These are phyloP conservation scores for Thelonectria discophora DNA, from an alignment of 2,329 filamentous ascomycete species.

Conservation along the genomic window DNA sequence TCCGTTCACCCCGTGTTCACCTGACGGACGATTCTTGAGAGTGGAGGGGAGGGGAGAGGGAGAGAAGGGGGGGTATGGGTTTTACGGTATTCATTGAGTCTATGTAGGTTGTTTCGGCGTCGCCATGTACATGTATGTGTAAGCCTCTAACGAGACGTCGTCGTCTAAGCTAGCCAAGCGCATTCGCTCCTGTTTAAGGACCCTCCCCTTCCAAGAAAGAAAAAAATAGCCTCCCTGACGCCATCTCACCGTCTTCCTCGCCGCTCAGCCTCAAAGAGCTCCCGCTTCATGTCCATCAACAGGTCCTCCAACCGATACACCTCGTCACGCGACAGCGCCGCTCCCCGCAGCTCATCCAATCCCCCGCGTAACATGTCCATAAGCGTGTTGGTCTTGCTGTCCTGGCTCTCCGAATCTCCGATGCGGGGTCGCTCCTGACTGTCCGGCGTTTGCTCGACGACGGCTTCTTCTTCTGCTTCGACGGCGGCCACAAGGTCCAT, in stretches of 20 bases:
- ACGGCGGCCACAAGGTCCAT: conserved; percentile 31
- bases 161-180: conserved; percentile 18
- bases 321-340: conserved; percentile 70
- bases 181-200: conserved; percentile 25
- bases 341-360: conserved; percentile 66
- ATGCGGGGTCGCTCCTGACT: conserved; percentile 14
- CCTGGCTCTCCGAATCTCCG: conserved; percentile 17
- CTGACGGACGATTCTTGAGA: too few species aligned
- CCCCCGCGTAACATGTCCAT: conserved; percentile 47
- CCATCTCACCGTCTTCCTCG: conserved; percentile 56
- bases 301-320: conserved; percentile 79
- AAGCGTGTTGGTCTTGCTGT: conserved; percentile 38
- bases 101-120: conserved; percentile 26
- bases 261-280: conserved; percentile 75
- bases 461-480: conserved; percentile 10
- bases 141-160: conserved; percentile 29
- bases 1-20: neutral
- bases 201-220: conserved; percentile 12
- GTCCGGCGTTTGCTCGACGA: conserved; percentile 5
- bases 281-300: conserved; percentile 79
- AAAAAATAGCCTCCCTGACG: conserved; percentile 25
- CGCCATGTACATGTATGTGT: conserved; percentile 24
- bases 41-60: too few species aligned
- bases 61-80: neutral
- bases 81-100: conserved; percentile 14